Base-by-base conservation (phyloP, 2,329 filamentous ascomycete species). In the Helminthosporium solani region DNA sequence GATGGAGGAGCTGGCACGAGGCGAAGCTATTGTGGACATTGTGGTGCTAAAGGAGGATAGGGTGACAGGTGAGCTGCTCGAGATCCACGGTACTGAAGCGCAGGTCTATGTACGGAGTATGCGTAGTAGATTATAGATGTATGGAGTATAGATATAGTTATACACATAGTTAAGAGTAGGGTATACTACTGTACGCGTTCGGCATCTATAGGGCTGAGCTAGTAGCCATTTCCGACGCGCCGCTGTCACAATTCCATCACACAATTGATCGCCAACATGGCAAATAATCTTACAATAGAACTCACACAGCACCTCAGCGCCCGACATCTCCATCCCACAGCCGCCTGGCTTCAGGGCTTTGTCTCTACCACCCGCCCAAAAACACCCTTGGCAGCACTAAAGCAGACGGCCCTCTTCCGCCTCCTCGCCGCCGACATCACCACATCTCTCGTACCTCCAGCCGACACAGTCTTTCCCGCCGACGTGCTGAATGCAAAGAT, bases 371-470 rank as follows among this genome's bases (percentile, higher is more conserved):
- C 75, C 40, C 70, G 74, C 69, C 70, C 79, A 56, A 66, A 67
- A 31, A 83, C 82, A 1, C 85, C 88, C 0, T 70, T 90, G 1
- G 80, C 83, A 21, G 86, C 87, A 3, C 78, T 95, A 16, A 77
- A 87, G 45, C 88, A 90, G 50, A 94, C 90, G 2, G 87, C 87
- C 30, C 83, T 87, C 54, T 86, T 90, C 57, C 89, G 90, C 43
- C 76, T 97, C 9, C 80, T 96, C 4, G 81, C 85, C 23, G 81
- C 85, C 30, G 88, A 96, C 72, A 81, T 97, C 52, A 85, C 86
- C 1, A 73, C 75, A 2, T 79, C 85, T 0, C 71, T 85, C 7
- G 56, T 60, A 27, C 75, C 15, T 51, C 70, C 50, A 49, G 7
- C 40, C 41, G 67, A 7, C 1, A 72, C 81, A 16, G 57, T 75